Percentiles rank a stretch among this genome's conserved stretches.
phyloP scores from a whole-genome alignment of 192 early-diverging fungal species.

The Mortierella alpina region DNA sequence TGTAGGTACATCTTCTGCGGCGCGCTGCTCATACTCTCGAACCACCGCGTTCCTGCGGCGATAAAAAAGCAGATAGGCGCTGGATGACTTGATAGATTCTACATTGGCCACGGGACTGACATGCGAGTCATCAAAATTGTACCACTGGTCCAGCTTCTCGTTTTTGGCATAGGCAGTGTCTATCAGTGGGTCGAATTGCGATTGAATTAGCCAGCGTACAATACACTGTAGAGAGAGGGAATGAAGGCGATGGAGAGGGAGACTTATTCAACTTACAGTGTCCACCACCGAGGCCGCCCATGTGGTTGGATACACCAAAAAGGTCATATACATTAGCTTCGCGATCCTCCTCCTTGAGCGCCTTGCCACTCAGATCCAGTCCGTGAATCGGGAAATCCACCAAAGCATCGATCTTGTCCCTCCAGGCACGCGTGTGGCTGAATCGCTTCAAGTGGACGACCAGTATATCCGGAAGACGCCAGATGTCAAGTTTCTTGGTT shows the following conservation, averaged over 20 bases:
- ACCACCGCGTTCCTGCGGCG: slow-evolving; percentile 33
- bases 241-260: background rate
- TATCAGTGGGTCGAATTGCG: background rate
- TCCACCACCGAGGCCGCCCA: slow-evolving; percentile 76
- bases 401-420: slow-evolving; percentile 88
- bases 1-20: background rate
- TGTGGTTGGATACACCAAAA: slow-evolving; percentile 88
- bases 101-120: slow-evolving; percentile 52
- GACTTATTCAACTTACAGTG: slow-evolving; percentile 62
- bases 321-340: slow-evolving; percentile 76
- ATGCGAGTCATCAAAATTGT: slow-evolving; percentile 86
- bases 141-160: slow-evolving; percentile 75
- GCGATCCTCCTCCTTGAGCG: slow-evolving; percentile 23
- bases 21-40: slow-evolving; percentile 33
- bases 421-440: slow-evolving; percentile 89
- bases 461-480: slow-evolving; percentile 86
- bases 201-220: background rate
- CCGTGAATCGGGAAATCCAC: slow-evolving; percentile 84
- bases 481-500: slow-evolving; percentile 83
- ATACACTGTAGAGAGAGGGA: background rate
- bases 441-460: slow-evolving; percentile 96
- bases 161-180: slow-evolving; percentile 78
- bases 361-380: slow-evolving; percentile 63
- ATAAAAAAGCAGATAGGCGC: slow-evolving; percentile 48
- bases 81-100: slow-evolving; percentile 41